Evolutionary conservation across 169 alveolate genomes (phyloP), one percentile per base, ranked within the genome.

Genomic region (Plasmodium fragile): DNA sequence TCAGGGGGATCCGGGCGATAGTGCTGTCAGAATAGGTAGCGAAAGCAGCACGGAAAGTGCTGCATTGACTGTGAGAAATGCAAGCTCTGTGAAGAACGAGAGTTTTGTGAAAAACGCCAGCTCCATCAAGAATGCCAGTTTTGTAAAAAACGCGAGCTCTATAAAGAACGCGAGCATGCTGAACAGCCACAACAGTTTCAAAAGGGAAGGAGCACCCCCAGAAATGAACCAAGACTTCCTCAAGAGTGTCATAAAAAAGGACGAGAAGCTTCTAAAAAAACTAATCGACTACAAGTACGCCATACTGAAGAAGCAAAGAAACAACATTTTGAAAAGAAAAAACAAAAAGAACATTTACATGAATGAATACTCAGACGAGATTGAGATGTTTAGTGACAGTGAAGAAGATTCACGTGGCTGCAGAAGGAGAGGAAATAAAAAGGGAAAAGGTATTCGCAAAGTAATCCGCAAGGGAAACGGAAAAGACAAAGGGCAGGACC

Each of bases 341-440:
- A 89, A 53, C 25, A 89, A 89, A 79, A 55, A 49, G 25, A 89
- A 78, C 4, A 89, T 89, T 11, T 89, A 89, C 59, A 78, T 7
- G 25, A 89, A 89, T 45, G 91, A 59, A 39, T 39, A 78, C 43
- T 79, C 94, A 8, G 90, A 89, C 6, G 90, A 89, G 16, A 78
- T 78, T 25, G 91, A 59, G n/a, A 89, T 89, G 94, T 89, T 89
- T 79, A 89, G 94, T 65, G 94, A 87, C 28, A 49, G 90, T 0
- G 89, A 49, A 1, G 34, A 16, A 4, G 83, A 28, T 30, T 25
- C 55, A 4, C 75, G 22, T 25, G 5, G 28, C 43, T 39, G 18
- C 3, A 28, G 3, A 13, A 69, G 30, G 45, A 25, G 28, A 25
- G n/a, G 13, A 5, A 22, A 32, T 13, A 11, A 45, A 22, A 41